Conservation (phyloP, 805 yeast species). For the Zygotorulaspora danielsina region DNA sequence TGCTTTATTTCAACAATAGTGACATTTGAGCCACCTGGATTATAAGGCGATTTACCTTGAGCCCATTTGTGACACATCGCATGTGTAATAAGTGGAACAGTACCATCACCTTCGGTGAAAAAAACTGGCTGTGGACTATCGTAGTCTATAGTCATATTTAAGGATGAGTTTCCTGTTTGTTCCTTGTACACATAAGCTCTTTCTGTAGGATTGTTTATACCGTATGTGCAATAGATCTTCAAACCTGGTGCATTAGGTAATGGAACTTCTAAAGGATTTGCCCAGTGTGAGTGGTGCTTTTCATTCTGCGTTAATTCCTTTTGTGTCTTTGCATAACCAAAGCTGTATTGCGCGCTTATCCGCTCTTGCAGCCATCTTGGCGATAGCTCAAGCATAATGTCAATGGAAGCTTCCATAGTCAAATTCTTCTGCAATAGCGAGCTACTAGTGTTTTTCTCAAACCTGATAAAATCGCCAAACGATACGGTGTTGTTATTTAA, state of each 20-base stretch:
- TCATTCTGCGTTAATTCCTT: slow-evolving; percentile 62
- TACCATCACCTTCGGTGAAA: slow-evolving; percentile 94
- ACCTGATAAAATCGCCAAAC: slow-evolving; percentile 73
- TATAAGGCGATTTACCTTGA: slow-evolving; percentile 55
- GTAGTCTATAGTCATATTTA: slow-evolving; percentile 69
- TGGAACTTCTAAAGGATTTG: slow-evolving; percentile 89
- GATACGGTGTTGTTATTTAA: slow-evolving; percentile 26
- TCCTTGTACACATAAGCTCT: slow-evolving; percentile 84
- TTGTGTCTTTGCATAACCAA: slow-evolving; percentile 61
- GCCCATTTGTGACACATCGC: slow-evolving; percentile 91
- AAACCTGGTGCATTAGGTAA: slow-evolving; percentile 91
- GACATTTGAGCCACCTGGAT: slow-evolving; percentile 72
- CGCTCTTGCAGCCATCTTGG: slow-evolving; percentile 75
- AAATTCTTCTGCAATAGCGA: slow-evolving; percentile 40
- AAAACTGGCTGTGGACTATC: slow-evolving; percentile 62
- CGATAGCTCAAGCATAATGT: slow-evolving; percentile 55
- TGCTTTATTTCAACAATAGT: slow-evolving; percentile 87
- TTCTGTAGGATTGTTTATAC: slow-evolving; percentile 96
- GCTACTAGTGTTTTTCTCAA: slow-evolving; percentile 29
- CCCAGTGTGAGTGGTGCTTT: slow-evolving; percentile 75
- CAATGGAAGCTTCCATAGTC: slow-evolving; percentile 65
- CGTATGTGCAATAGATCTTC: slow-evolving; percentile 86
- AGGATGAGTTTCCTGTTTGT: slow-evolving; percentile 48
- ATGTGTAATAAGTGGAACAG: slow-evolving; percentile 83
- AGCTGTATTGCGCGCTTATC: slow-evolving; percentile 67